Evolutionary conservation across 805 yeast genomes (phyloP).

Genomic region (Kuraishia hungarica): DNA sequence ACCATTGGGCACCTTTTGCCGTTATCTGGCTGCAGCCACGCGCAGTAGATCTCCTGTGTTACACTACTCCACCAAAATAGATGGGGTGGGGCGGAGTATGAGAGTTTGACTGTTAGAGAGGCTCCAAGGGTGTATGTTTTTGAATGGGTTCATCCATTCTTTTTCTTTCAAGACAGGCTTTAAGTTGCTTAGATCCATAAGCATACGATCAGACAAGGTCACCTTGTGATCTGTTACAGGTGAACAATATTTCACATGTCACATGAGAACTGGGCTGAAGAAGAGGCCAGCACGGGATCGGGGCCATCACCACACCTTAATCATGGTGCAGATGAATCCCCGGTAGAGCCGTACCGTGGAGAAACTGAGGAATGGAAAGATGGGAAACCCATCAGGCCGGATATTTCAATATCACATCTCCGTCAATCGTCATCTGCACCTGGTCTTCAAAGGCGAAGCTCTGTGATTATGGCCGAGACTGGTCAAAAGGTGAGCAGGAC

Average conservation of each 20-base stretch:
- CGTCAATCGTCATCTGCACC: neutral
- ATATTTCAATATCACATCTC: neutral
- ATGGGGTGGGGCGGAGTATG: neutral
- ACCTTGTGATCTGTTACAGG: neutral
- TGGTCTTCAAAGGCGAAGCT: conserved; percentile 16
- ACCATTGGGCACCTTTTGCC: neutral
- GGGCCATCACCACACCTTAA: neutral
- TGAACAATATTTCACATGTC: neutral
- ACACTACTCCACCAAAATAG: neutral
- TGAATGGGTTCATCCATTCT: neutral
- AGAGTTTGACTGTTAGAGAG: too few species aligned
- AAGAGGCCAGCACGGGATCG: neutral
- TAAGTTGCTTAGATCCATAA: too few species aligned
- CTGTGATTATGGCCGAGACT: conserved; percentile 36
- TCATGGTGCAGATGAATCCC: neutral
- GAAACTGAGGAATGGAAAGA: neutral
- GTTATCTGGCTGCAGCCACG: neutral
- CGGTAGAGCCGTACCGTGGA: neutral
- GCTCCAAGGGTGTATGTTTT: too few species aligned
- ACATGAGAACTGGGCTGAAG: neutral
- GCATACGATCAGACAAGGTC: too few species aligned
- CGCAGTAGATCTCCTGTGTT: neutral
- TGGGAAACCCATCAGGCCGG: neutral
- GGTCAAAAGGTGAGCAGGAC: conserved; percentile 25
- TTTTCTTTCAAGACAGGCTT: too few species aligned